A percentile compares a stretch with the other conserved stretches of the same genome.
Evolutionary conservation across 176 grass and related monocot genomes (phyloP).

Genomic region (Chloris gayana): DNA sequence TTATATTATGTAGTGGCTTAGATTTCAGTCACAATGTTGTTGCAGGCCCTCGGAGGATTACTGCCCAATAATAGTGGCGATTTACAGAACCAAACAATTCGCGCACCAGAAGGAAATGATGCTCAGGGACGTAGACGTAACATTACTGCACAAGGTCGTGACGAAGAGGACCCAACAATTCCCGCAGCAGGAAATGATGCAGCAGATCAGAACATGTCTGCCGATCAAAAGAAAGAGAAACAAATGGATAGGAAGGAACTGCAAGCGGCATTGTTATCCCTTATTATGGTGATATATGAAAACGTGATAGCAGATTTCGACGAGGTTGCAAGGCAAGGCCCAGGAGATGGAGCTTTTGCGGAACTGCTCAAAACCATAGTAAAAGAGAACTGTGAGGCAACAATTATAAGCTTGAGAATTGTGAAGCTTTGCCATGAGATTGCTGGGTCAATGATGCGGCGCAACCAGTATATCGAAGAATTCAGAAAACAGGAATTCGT

Average conservation of each 20-base stretch:
- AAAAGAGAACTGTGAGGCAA: neutral
- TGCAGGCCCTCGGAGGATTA: neutral
- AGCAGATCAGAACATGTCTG: too few species aligned
- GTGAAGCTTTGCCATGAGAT: conserved; percentile 18
- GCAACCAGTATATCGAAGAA: neutral
- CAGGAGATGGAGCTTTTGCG: neutral
- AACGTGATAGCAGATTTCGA: neutral
- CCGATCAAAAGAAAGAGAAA: neutral
- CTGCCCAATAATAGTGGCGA: too few species aligned
- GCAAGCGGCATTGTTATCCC: neutral
- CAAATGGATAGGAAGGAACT: neutral
- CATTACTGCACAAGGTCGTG: too few species aligned
- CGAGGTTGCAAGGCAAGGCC: neutral
- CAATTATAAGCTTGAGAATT: neutral
- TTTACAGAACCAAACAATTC: too few species aligned
- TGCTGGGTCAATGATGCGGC: neutral
- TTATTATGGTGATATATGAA: neutral
- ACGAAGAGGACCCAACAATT: too few species aligned
- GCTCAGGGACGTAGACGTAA: too few species aligned
- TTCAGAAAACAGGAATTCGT: neutral
- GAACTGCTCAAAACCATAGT: neutral
- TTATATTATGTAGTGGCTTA: neutral
- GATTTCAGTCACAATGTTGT: neutral
- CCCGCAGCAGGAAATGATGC: too few species aligned
- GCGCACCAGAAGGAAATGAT: too few species aligned